Evolutionary conservation across 495 filamentous ascomycete genomes (phyloP).

Genomic region (Penicillium turbatum): DNA sequence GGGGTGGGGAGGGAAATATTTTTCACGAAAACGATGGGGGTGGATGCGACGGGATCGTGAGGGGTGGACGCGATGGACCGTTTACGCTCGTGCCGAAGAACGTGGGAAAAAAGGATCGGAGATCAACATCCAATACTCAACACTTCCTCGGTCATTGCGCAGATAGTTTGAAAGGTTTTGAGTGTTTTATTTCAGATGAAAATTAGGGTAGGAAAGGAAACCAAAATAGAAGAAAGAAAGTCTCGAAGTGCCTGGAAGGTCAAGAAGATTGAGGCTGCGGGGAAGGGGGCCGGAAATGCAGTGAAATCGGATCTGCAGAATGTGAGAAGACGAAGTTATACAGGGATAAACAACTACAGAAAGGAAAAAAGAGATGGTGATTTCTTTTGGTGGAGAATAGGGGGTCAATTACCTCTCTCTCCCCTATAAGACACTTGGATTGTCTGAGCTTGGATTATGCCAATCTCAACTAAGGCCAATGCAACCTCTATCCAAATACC

Average conservation of each 20-base stretch:
- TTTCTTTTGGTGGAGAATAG: neutral
- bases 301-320: constrained; percentile 23
- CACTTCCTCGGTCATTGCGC: constrained; percentile 33
- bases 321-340: neutral
- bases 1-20: neutral
- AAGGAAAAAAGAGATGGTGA: constrained; percentile 3
- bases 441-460: too few relatives aligned
- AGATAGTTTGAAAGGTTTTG: constrained; percentile 11
- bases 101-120: constrained; percentile 26
- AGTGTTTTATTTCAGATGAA: constrained; percentile 9
- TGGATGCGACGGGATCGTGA: constrained; percentile 8
- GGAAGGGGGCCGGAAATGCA: constrained; percentile 18
- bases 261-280: constrained; percentile 14
- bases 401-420: neutral
- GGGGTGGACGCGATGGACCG: constrained; percentile 20
- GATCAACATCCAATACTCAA: constrained; percentile 36
- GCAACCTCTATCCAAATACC: too few relatives aligned
- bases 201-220: neutral
- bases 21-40: neutral
- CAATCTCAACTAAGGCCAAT: too few relatives aligned
- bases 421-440: too few relatives aligned
- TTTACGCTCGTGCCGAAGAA: constrained; percentile 30
- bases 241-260: constrained; percentile 5
- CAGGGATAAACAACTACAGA: constrained; percentile 3
- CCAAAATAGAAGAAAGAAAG: constrained; percentile 23